A percentile compares a stretch with the other conserved stretches of the same genome.
Evolutionary conservation across 1,284 basidiomycete species (phyloP).

Genomic region (Marasmius sp.): DNA sequence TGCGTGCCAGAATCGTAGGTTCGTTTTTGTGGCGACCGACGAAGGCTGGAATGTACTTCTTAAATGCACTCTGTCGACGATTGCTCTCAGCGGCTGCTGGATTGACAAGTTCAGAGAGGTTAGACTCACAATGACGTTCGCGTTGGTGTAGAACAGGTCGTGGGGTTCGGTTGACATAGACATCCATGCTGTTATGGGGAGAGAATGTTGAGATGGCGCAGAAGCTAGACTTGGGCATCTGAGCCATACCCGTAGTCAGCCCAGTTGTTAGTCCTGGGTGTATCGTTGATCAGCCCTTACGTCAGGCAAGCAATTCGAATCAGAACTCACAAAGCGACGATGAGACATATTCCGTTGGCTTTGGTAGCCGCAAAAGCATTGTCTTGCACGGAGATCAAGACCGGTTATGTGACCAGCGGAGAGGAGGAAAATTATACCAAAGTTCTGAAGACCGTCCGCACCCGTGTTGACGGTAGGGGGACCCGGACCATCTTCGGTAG

Average conservation of each 20-base stretch:
- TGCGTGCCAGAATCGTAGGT: conserved; percentile 42
- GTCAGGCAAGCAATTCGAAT: background rate
- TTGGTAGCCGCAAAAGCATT: conserved; percentile 58
- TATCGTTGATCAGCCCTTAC: background rate
- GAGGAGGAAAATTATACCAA: conserved; percentile 32
- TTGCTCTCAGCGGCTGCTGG: background rate
- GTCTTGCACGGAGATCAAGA: conserved; percentile 29
- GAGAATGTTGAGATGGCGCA: too few species aligned
- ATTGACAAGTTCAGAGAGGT: background rate
- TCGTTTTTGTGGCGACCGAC: conserved; percentile 49
- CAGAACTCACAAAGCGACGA: conserved; percentile 51
- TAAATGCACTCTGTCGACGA: conserved; percentile 36
- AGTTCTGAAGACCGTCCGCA: conserved; percentile 49
- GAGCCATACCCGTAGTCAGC: background rate
- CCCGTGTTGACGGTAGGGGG: conserved; percentile 49
- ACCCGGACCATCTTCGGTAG: conserved; percentile 50
- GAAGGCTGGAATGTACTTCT: conserved; percentile 50
- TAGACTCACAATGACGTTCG: conserved; percentile 34
- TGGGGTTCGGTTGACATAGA: conserved; percentile 45
- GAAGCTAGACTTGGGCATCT: background rate
- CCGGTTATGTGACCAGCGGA: background rate
- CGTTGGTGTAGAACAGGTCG: conserved; percentile 47
- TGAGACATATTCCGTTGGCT: conserved; percentile 55
- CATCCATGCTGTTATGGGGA: conserved; percentile 57
- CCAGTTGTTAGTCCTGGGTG: conserved; percentile 50